Conservation (phyloP, 148 eudicot genomes). For the Selenicereus undatus region DNA sequence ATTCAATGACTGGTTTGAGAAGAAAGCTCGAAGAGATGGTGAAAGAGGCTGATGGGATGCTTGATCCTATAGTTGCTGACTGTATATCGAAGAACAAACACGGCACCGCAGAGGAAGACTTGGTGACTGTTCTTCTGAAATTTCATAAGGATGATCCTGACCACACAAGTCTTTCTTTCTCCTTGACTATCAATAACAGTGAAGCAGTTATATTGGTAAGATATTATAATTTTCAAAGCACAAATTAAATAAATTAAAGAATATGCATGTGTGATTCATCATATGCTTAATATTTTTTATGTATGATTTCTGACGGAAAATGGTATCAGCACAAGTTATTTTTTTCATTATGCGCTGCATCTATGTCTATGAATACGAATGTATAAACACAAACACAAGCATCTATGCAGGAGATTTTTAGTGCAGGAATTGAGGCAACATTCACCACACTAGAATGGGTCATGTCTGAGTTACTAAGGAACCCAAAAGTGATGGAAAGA, state of each 20-base stretch:
- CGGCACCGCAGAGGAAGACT: background rate
- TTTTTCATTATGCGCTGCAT: too few species aligned
- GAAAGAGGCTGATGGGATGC: background rate
- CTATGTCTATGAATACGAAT: too few species aligned
- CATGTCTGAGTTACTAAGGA: background rate
- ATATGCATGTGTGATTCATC: too few species aligned
- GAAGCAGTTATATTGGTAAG: background rate
- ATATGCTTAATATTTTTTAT: too few species aligned
- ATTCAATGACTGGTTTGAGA: background rate
- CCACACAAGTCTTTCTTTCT: background rate
- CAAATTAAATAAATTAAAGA: too few species aligned
- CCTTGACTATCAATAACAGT: background rate
- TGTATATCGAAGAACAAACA: background rate
- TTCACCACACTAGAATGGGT: background rate
- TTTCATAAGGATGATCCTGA: too few species aligned
- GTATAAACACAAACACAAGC: too few species aligned
- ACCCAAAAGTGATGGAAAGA: background rate
- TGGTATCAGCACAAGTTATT: too few species aligned
- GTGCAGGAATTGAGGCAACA: background rate
- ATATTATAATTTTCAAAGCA: background rate
- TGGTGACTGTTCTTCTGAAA: too few species aligned
- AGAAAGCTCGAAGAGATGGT: background rate
- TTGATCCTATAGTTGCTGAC: background rate
- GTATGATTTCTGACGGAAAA: too few species aligned
- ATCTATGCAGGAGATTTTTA: background rate